A percentile compares a stretch with the other conserved stretches of the same genome.
Conservation (phyloP, 2,329 filamentous ascomycete species). For the Colletotrichum magnum region DNA sequence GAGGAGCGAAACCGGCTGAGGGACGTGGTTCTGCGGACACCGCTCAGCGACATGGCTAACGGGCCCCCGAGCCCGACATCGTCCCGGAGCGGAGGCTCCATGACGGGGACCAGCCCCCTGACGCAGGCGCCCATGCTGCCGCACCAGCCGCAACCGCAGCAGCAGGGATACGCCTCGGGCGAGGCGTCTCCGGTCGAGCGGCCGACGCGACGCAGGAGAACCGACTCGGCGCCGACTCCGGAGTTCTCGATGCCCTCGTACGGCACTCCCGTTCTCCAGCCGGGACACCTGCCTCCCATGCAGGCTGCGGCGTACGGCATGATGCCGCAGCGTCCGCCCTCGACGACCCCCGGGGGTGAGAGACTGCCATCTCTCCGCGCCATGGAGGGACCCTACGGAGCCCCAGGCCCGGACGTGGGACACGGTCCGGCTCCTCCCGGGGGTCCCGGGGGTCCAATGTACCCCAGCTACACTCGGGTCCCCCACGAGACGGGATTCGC, state of each 20-base stretch:
- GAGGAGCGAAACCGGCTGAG: conserved; percentile 80
- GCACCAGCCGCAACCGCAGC: conserved; percentile 43
- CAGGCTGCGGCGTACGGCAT: conserved; percentile 54
- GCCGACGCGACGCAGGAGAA: conserved; percentile 61
- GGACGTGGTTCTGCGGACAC: conserved; percentile 73
- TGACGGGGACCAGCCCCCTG: conserved; percentile 55
- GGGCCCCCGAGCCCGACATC: conserved; percentile 66
- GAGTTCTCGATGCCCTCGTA: conserved; percentile 59
- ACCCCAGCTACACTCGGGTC: conserved; percentile 39
- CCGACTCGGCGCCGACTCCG: conserved; percentile 58
- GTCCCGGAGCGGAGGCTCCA: conserved; percentile 52
- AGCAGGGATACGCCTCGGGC: conserved; percentile 53
- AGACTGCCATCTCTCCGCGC: conserved; percentile 63
- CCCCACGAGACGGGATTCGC: conserved; percentile 42
- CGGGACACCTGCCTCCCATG: conserved; percentile 58
- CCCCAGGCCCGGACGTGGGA: conserved; percentile 14
- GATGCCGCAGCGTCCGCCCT: conserved; percentile 54
- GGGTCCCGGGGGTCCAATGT: conserved; percentile 33
- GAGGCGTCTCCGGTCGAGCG: conserved; percentile 62
- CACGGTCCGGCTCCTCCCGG: conserved; percentile 16
- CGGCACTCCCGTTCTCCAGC: conserved; percentile 51
- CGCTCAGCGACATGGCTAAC: conserved; percentile 67
- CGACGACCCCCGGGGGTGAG: conserved; percentile 55
- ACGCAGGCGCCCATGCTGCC: conserved; percentile 46
- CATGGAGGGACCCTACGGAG: conserved; percentile 55